A percentile compares a stretch with the other conserved stretches of the same genome.
These are phyloP conservation scores for Fragaria ananassa DNA, from an alignment of 306 rosid genomes.

Conservation along the genomic window DNA sequence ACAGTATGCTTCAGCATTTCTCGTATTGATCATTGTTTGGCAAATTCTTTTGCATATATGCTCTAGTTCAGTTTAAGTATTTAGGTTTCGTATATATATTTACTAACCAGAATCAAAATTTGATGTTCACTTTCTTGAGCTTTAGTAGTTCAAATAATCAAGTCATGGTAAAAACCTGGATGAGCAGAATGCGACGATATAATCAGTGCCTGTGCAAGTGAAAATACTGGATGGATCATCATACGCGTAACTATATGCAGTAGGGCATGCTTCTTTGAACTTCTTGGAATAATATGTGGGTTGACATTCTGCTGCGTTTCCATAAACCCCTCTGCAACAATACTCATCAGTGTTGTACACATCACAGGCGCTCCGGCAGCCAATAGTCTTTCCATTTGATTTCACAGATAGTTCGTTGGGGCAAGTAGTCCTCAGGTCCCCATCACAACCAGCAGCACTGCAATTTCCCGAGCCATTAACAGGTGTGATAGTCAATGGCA, in stretches of 20 bases:
- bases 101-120: background rate
- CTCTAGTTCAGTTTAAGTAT: background rate
- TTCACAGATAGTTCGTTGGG: constrained; percentile 53
- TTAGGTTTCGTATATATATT: background rate
- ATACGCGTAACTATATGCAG: constrained; percentile 83
- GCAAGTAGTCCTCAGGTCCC: constrained; percentile 51
- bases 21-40: background rate
- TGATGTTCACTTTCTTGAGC: background rate
- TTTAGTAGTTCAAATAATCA: background rate
- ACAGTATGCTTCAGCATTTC: background rate
- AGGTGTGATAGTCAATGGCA: constrained; percentile 53
- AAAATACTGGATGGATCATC: constrained; percentile 82
- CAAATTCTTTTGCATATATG: background rate
- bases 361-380: constrained; percentile 87
- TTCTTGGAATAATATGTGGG: constrained; percentile 76
- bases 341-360: constrained; percentile 74
- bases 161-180: constrained; percentile 48
- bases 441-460: constrained; percentile 57
- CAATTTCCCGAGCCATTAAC: constrained; percentile 74
- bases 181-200: constrained; percentile 68
- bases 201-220: constrained; percentile 71
- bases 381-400: constrained; percentile 52
- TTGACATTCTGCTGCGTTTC: constrained; percentile 55
- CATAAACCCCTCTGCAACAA: constrained; percentile 75
- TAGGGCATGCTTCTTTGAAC: constrained; percentile 81